Percentiles rank a stretch among this genome's conserved stretches.
These are phyloP conservation scores for Claviceps sorghi DNA, from an alignment of 2,329 filamentous ascomycete species.

Conservation along the genomic window DNA sequence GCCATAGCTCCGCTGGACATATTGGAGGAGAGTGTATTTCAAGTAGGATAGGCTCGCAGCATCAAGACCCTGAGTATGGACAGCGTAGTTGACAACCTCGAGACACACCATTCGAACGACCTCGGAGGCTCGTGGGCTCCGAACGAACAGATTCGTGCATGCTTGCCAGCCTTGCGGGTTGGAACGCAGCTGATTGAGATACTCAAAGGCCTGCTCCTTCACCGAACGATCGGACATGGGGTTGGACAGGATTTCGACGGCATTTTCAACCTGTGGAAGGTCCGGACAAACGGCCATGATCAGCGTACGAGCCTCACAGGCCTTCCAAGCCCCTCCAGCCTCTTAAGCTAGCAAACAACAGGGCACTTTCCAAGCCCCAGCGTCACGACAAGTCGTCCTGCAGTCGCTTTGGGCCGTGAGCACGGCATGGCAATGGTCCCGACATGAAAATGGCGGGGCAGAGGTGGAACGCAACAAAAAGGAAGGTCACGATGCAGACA, in stretches of 20 bases:
- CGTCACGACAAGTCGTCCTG: neutral
- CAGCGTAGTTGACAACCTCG: slow-evolving; percentile 84
- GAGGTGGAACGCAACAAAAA: neutral
- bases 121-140: slow-evolving; percentile 60
- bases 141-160: slow-evolving; percentile 73
- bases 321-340: neutral
- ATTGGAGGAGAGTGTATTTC: slow-evolving; percentile 67
- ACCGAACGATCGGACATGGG: slow-evolving; percentile 59
- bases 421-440: neutral
- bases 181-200: slow-evolving; percentile 61
- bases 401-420: neutral
- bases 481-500: neutral
- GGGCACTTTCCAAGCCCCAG: neutral
- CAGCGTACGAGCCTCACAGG: neutral
- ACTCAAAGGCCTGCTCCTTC: slow-evolving; percentile 72
- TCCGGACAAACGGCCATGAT: neutral
- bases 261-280: slow-evolving; percentile 65
- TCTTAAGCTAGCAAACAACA: neutral
- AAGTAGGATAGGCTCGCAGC: slow-evolving; percentile 56
- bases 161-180: slow-evolving; percentile 83
- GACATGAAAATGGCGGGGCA: neutral
- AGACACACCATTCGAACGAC: slow-evolving; percentile 79
- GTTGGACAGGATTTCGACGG: slow-evolving; percentile 87
- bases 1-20: slow-evolving; percentile 64
- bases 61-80: slow-evolving; percentile 68